Conservation (phyloP, 345 rosid genomes). For the Citropsis articulata region DNA sequence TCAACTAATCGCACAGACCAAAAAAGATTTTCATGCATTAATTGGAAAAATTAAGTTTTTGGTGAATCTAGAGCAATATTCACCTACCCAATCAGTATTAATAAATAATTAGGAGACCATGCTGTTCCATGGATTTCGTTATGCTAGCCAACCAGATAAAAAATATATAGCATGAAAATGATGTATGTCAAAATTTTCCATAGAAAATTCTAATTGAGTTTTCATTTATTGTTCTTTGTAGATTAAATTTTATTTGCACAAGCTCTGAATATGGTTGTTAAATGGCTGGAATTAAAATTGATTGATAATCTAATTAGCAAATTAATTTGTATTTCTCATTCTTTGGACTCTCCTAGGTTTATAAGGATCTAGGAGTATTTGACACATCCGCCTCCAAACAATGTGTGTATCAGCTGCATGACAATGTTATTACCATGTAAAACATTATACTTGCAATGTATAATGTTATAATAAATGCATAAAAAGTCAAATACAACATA, state of each 20-base stretch:
- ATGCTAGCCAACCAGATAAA: neutral
- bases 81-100: neutral
- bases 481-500: too few species aligned
- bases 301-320: too few species aligned
- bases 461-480: too few species aligned
- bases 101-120: neutral
- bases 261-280: neutral
- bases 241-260: neutral
- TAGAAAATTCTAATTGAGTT: neutral
- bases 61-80: neutral
- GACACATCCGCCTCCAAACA: too few species aligned
- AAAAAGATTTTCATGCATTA: neutral
- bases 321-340: too few species aligned
- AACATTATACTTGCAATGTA: too few species aligned
- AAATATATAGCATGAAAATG: neutral
- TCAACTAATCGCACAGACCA: constrained; percentile 6
- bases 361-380: too few species aligned
- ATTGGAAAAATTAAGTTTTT: neutral
- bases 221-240: neutral
- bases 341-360: too few species aligned
- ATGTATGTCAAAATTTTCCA: neutral
- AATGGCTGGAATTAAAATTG: neutral
- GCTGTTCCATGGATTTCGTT: neutral
- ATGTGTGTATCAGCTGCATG: too few species aligned
- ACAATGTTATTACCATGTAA: too few species aligned